A percentile compares a stretch with the other conserved stretches of the same genome.
phyloP scores from a whole-genome alignment of 2,329 filamentous ascomycete species.

The Penicillium sp. region DNA sequence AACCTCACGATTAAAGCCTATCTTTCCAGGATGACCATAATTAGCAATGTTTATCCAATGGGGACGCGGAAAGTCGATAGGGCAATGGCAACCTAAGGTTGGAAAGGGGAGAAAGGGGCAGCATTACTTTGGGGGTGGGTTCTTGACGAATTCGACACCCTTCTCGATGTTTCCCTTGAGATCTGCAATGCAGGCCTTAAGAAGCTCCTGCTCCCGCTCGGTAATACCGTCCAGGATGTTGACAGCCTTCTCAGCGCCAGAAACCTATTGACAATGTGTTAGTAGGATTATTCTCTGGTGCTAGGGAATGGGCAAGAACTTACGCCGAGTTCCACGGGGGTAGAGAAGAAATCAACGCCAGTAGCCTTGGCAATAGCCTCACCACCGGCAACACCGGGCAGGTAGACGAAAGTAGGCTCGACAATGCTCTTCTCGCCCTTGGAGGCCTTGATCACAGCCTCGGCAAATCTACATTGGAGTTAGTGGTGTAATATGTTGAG shows the following conservation, averaged over 20 bases:
- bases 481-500: neutral
- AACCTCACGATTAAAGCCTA: constrained; percentile 45
- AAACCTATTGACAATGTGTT: constrained; percentile 57
- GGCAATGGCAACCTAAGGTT: neutral
- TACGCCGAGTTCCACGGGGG: constrained; percentile 93
- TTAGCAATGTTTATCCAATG: constrained; percentile 35
- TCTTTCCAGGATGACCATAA: constrained; percentile 38
- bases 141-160: constrained; percentile 86
- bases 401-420: constrained; percentile 94
- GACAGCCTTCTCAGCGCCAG: constrained; percentile 80
- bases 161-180: constrained; percentile 93
- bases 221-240: constrained; percentile 77
- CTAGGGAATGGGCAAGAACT: constrained; percentile 41
- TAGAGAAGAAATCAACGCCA: constrained; percentile 91
- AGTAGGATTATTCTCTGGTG: constrained; percentile 10
- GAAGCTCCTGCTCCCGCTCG: constrained; percentile 84
- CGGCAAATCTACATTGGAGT: constrained; percentile 68
- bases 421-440: constrained; percentile 91
- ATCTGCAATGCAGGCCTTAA: constrained; percentile 72
- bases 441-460: constrained; percentile 85
- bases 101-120: constrained; percentile 30
- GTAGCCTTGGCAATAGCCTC: constrained; percentile 81
- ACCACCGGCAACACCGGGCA: constrained; percentile 84
- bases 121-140: constrained; percentile 83
- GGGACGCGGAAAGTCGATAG: neutral